A percentile compares a stretch with the other conserved stretches of the same genome.
Conservation (phyloP, 164 flowering plant genomes). For the Annona cherimola region DNA sequence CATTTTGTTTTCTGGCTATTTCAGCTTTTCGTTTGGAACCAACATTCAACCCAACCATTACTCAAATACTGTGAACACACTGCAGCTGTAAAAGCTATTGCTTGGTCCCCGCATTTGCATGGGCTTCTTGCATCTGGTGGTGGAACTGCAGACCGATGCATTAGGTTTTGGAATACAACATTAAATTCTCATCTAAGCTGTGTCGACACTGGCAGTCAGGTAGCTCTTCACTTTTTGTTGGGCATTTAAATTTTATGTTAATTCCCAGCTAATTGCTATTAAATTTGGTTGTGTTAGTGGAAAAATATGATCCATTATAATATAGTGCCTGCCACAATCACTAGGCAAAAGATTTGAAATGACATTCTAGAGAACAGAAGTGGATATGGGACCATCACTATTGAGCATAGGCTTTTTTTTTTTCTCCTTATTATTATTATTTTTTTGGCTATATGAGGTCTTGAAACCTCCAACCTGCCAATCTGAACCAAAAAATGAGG, state of each 20-base stretch:
- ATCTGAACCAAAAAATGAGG: too few species aligned
- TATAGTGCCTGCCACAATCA: not conserved
- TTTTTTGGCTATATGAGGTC: too few species aligned
- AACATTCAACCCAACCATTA: conserved; percentile 84
- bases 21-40: conserved; percentile 98
- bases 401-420: not conserved
- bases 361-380: not conserved
- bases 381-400: not conserved
- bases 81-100: conserved; percentile 99
- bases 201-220: conserved; percentile 99
- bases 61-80: conserved; percentile 89
- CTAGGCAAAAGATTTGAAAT: not conserved
- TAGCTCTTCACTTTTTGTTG: conserved; percentile 8
- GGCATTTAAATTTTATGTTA: not conserved
- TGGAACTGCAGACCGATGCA: conserved; percentile 94
- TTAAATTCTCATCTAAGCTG: conserved; percentile 78
- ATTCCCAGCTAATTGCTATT: not conserved
- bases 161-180: conserved; percentile 96
- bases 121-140: conserved; percentile 99
- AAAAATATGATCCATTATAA: not conserved
- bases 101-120: conserved; percentile 96
- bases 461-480: too few species aligned
- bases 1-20: conserved; percentile 7
- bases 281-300: not conserved
- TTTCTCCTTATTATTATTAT: too few species aligned